Evolutionary conservation across 352 stramenopile genomes (phyloP), one percentile per base, ranked within the genome.

Genomic region (Hyaloperonospora brassicae): DNA sequence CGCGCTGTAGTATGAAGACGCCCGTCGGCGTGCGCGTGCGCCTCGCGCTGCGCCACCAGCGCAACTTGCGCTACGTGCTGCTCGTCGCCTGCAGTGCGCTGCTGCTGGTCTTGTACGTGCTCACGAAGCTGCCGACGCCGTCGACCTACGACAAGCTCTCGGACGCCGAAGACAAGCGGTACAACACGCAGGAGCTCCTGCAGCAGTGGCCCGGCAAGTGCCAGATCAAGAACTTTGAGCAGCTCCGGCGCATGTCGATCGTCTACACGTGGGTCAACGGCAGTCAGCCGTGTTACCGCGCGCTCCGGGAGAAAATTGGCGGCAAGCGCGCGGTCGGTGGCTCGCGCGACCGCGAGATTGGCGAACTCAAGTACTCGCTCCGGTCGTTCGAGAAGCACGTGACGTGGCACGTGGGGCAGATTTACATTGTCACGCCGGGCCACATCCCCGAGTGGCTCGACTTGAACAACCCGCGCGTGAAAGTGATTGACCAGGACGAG

Each of bases 231-330:
- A 92, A 93, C 72, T 91, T 88, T 53, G 80, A 95, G 47, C 57
- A 77, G 49, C 52, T 95, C 44, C 80, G 82, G 3, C 84, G 79
- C 62, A 87, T 89, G 76, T 87, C 79, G 39, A 91, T 95, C 55
- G 84, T 94, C 42, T 94, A 94, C 74, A 94, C 81, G 70, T 94
- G 81, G 84, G 82, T 93, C 21, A 95, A 95, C 57, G 84, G 82
- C 53, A 89, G 67, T 44, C 67, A 87, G 64, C 81, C 76, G n/a
- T 95, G 84, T 72, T 93, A 95, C 73, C 73, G 79, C 25, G 64
- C 87, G 17, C 52, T 62, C 48, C 78, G 84, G 45, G 67, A 85
- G 55, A 67, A 83, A 44, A 65, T 72, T 14, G 82, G 84, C 30
- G 80, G 81, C 22, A 85, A 87, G 52, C 66, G 85, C 51, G 78